Base-by-base conservation (phyloP, 192 early-diverging fungal genomes). In the Coemansia sp. region DNA sequence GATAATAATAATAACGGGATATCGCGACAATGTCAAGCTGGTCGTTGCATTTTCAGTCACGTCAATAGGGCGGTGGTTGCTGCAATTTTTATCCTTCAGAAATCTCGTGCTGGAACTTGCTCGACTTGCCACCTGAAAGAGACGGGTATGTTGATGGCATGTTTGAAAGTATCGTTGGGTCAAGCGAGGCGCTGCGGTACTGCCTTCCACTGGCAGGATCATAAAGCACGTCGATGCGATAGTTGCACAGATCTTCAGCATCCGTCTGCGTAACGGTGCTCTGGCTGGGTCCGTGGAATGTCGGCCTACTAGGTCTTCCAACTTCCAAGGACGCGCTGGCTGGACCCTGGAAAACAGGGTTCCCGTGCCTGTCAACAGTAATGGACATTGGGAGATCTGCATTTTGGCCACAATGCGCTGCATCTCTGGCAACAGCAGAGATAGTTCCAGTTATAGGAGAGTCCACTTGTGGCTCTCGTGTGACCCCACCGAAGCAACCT, bases 101-200 rank as follows among this genome's bases (percentile, higher is more conserved):
- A 29, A 57, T n/a, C 31, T 57, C 26, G 31, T 34, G 29, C 55
- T 57, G 55, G n/a, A 57, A 30, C 0, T 31, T 31, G 55, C 31
- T 57, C 16, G 55, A 7, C 15, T 57, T 57, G 20, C 49, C 33
- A 20, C 39, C 55, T 23, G 73, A 43, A 28, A 68, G 58, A 13
- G 78, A 69, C 21, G 73, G 65, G 40, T 75, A 81, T 15, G 78
- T 57, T 1, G 78, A 71, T 4, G 78, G 72, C 70, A 81, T 46
- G 45, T 56, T 67, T 1, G 73, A 58, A 13, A 81, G 73, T 29
- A 81, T 59, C 1, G 78, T 66, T 1, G 78, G 78, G 29, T 81
- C 78, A 30, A 81, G 66, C 0, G 78, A 81, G 26, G 70, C 42
- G 51, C 78, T 81, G 61, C 78, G 72, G 48, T 72, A 57, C 40